Evolutionary conservation across 768 basidiomycete species (phyloP).

Genomic region (Rhodotorula toruloides): DNA sequence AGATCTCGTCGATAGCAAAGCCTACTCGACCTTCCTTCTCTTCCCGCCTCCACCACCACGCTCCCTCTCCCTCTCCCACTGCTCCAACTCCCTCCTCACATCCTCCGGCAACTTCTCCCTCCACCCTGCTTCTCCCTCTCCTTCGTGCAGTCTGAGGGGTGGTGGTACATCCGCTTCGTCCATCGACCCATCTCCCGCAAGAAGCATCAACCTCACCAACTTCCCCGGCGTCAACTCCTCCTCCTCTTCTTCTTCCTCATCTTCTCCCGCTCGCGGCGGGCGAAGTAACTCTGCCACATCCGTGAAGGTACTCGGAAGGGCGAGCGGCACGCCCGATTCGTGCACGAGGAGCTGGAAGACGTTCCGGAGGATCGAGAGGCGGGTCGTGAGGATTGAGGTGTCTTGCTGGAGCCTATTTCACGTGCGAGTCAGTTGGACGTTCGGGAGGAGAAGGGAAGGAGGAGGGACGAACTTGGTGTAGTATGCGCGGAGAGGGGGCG

Average conservation of each 20-base stretch:
- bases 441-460: too few species aligned
- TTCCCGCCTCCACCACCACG: too few species aligned
- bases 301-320: not conserved
- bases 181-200: too few species aligned
- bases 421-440: not conserved
- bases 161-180: too few species aligned
- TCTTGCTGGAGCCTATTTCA: not conserved
- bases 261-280: not conserved
- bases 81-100: too few species aligned
- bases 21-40: too few species aligned
- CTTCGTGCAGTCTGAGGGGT: too few species aligned
- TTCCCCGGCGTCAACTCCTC: not conserved
- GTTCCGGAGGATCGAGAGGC: not conserved
- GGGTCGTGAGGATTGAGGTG: not conserved
- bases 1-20: too few species aligned
- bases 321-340: slow-evolving; percentile 2
- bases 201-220: not conserved
- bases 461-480: not conserved
- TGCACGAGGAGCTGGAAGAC: slow-evolving; percentile 12
- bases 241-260: not conserved
- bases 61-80: too few species aligned
- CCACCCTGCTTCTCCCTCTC: too few species aligned
- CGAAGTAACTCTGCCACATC: not conserved
- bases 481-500: not conserved
- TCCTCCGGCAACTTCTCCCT: too few species aligned